Base-by-base conservation (phyloP, 495 filamentous ascomycete species). In the Penicillium macrosclerotiorum region DNA sequence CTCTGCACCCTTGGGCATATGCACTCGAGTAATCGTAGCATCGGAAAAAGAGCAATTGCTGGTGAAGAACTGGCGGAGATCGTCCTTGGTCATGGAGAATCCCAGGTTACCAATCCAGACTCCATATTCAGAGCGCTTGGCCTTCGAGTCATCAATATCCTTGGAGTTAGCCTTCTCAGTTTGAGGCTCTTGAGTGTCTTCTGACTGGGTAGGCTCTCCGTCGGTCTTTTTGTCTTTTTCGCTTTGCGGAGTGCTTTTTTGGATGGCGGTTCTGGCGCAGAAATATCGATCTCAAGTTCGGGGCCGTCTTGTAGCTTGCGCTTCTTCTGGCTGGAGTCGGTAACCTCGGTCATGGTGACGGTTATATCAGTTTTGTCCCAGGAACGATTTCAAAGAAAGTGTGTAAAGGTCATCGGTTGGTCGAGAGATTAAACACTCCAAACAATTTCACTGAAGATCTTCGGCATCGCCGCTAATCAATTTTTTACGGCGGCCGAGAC, bases 21-120 rank as follows among this genome's bases (percentile, higher is more conserved):
- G 84, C 22, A 96, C 75, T 26, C 94, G 77, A 2, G 90, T 93
- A 45, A 97, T 91, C 0, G 64, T 65, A 13, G 78, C 74, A 27
- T 84, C 78, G 20, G 79, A 69, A 44, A 96, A 88, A 7, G 62
- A 63, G 45, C 81, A 82, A 54, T 86, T 78, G 35, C 77, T 77
- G n/a, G 81, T 81, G 14, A 98, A 66, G 72, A 94, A 96, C 27
- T 72, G 75, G 43, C 81, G 77, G 35, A 98, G 71, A 45, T 88
- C 84, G 7, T 75, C 68, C 49, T 85, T 81, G 40, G 83, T 91
- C 23, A 81, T 66, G n/a, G 77, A 78, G 73, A 89, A 99, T 9
- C 82, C 79, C 22, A 99, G 69, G 68, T 99, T 99, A 49, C 93
- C 93, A 50, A 99, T 89, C 93, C 93, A 99, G 41, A 97, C 77